Conservation (phyloP, 768 basidiomycete genomes). For the Sarcomyxa edulis region DNA sequence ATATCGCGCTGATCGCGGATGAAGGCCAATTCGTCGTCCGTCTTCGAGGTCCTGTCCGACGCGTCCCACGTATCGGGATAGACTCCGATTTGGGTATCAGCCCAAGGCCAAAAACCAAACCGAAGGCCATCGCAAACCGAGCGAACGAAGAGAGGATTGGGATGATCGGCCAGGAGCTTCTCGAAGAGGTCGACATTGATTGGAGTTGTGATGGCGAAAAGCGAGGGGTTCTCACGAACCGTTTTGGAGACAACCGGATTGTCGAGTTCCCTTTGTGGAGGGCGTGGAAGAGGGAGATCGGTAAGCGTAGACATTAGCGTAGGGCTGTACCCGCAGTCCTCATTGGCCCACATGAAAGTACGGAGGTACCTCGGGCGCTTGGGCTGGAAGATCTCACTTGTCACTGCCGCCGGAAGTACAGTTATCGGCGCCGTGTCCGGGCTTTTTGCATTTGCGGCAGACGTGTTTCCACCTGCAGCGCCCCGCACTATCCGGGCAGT, state of each 20-base stretch:
- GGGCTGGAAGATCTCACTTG: no score
- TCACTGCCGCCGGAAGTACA: neutral
- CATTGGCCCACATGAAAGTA: neutral
- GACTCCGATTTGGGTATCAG: conserved; percentile 14
- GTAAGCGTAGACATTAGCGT: no score
- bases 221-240: neutral
- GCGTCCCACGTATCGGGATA: conserved; percentile 20
- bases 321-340: no score
- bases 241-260: conserved; percentile 13
- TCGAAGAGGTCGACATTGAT: conserved; percentile 17
- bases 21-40: conserved; percentile 16
- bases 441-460: neutral
- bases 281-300: conserved; percentile 2
- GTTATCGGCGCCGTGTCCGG: neutral
- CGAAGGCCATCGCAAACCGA: conserved; percentile 19
- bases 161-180: conserved; percentile 15
- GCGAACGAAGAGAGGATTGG: conserved; percentile 20
- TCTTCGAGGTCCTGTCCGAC: conserved; percentile 12
- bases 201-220: conserved; percentile 17
- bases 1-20: conserved; percentile 20
- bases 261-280: conserved; percentile 5
- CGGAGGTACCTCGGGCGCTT: no score
- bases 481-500: neutral
- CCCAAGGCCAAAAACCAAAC: conserved; percentile 43
- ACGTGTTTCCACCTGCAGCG: neutral